These are phyloP conservation scores for Ascochyta koolunga DNA, from an alignment of 2,329 filamentous ascomycete species.

Conservation along the genomic window DNA sequence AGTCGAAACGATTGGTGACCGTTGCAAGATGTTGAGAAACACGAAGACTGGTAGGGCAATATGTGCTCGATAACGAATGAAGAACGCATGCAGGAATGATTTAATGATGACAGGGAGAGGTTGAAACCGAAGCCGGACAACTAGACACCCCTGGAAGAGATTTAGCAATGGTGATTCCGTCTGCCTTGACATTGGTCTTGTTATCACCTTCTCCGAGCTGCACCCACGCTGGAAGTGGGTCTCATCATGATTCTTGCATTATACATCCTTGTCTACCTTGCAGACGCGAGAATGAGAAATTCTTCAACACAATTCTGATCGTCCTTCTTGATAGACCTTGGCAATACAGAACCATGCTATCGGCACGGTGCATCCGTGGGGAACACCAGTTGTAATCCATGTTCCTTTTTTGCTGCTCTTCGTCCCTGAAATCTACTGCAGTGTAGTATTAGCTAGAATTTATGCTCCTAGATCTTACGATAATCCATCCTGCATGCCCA, in stretches of 20 bases:
- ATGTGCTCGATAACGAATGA: not conserved
- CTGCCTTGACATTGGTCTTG: not conserved
- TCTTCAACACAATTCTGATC: slow-evolving; percentile 4
- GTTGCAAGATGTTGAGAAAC: slow-evolving; percentile 3
- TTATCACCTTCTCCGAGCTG: not conserved
- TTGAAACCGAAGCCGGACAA: not conserved
- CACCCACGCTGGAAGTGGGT: not conserved
- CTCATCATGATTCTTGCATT: not conserved
- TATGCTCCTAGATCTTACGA: slow-evolving; percentile 7
- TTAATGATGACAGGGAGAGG: not conserved
- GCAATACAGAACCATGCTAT: slow-evolving; percentile 3
- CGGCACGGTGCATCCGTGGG: not conserved
- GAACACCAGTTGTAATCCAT: not conserved
- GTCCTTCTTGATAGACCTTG: slow-evolving; percentile 1
- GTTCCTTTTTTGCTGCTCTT: not conserved
- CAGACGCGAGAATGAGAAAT: slow-evolving; percentile 3
- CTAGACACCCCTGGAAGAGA: not conserved
- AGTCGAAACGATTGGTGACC: slow-evolving; percentile 35
- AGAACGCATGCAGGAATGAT: not conserved
- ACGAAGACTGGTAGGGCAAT: slow-evolving; percentile 3
- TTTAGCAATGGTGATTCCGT: not conserved
- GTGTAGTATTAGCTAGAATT: not conserved
- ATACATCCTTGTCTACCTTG: slow-evolving; percentile 5
- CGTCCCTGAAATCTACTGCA: slow-evolving; percentile 2
- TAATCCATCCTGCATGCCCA: slow-evolving; percentile 3